phyloP scores from a whole-genome alignment of 768 basidiomycete genomes.

The Pleurotus platypus region DNA sequence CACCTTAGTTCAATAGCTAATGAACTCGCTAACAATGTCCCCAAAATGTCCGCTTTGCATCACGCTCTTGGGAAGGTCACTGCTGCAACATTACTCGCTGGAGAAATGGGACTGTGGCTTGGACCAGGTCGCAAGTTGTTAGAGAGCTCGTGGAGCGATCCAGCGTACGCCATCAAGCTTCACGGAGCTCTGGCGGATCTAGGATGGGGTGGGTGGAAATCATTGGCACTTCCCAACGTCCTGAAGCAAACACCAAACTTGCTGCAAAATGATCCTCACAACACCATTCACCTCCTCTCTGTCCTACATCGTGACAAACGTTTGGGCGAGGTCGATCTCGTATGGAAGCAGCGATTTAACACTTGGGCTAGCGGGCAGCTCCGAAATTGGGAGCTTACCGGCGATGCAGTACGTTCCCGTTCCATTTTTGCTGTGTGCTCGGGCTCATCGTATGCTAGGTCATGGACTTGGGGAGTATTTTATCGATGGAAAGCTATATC shows the following conservation, averaged over 20 bases:
- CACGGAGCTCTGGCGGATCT: slow-evolving; percentile 60
- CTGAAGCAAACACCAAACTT: slow-evolving; percentile 46
- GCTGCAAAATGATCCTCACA: slow-evolving; percentile 37
- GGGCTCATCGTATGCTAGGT: slow-evolving; percentile 27
- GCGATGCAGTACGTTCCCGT: slow-evolving; percentile 33
- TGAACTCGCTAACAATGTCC: slow-evolving; percentile 25
- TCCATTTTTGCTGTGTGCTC: neutral
- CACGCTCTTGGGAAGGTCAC: slow-evolving; percentile 34
- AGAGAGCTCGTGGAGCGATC: slow-evolving; percentile 41
- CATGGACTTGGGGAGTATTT: slow-evolving; percentile 48
- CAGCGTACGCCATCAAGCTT: slow-evolving; percentile 47
- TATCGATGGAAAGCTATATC: slow-evolving; percentile 51
- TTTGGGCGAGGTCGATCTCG: slow-evolving; percentile 53
- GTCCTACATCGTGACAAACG: slow-evolving; percentile 43
- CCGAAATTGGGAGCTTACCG: slow-evolving; percentile 32
- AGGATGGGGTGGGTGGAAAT: slow-evolving; percentile 77
- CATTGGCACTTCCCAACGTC: slow-evolving; percentile 58
- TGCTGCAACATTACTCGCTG: slow-evolving; percentile 34
- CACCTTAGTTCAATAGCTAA: slow-evolving; percentile 31
- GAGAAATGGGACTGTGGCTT: slow-evolving; percentile 48
- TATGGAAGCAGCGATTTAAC: slow-evolving; percentile 56
- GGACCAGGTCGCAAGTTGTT: slow-evolving; percentile 54
- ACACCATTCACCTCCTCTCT: slow-evolving; percentile 47
- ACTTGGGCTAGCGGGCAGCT: slow-evolving; percentile 43
- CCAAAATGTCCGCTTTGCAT: slow-evolving; percentile 18